A percentile compares a stretch with the other conserved stretches of the same genome.
phyloP scores from a whole-genome alignment of 2,329 filamentous ascomycete species.

The Diaporthe australafricana region DNA sequence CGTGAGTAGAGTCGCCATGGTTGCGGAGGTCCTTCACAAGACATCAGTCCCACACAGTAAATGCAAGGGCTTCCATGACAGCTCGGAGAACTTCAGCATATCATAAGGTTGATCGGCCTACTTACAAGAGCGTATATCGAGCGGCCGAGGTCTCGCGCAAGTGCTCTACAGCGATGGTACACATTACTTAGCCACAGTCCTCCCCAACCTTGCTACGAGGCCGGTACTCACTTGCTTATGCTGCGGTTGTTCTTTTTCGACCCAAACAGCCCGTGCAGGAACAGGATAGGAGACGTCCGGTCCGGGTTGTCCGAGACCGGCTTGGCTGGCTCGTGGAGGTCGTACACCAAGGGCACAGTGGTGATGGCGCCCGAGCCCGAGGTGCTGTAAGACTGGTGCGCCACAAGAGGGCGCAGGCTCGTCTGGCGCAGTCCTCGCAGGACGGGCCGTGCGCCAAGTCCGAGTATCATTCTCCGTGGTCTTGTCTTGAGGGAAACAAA shows the following conservation, averaged over 20 bases:
- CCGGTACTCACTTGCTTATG: slow-evolving; percentile 81
- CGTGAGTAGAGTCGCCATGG: slow-evolving; percentile 90
- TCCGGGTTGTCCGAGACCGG: slow-evolving; percentile 51
- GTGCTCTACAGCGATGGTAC: slow-evolving; percentile 64
- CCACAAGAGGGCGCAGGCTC: slow-evolving; percentile 13
- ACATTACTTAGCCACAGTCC: slow-evolving; percentile 9
- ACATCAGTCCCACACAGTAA: not conserved
- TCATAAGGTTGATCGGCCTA: slow-evolving; percentile 14
- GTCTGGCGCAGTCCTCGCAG: slow-evolving; percentile 25
- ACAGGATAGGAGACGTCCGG: slow-evolving; percentile 75
- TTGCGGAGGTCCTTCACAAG: slow-evolving; percentile 83
- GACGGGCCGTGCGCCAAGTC: slow-evolving; percentile 33
- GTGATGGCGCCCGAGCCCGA: slow-evolving; percentile 22
- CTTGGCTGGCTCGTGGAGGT: slow-evolving; percentile 71
- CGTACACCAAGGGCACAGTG: slow-evolving; percentile 66
- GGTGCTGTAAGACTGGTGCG: slow-evolving; percentile 26
- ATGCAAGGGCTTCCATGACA: too few relatives aligned
- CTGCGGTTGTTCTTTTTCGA: slow-evolving; percentile 95
- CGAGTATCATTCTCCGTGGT: slow-evolving; percentile 27
- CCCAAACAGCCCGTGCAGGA: slow-evolving; percentile 93
- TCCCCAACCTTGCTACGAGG: not conserved
- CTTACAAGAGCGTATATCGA: slow-evolving; percentile 85
- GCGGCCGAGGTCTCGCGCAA: slow-evolving; percentile 84
- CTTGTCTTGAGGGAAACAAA: not conserved
- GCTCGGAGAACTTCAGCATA: not conserved